A percentile compares a stretch with the other conserved stretches of the same genome.
Evolutionary conservation across 1,139 yeast genomes (phyloP).

Genomic region (Zygotorulaspora mrakii): DNA sequence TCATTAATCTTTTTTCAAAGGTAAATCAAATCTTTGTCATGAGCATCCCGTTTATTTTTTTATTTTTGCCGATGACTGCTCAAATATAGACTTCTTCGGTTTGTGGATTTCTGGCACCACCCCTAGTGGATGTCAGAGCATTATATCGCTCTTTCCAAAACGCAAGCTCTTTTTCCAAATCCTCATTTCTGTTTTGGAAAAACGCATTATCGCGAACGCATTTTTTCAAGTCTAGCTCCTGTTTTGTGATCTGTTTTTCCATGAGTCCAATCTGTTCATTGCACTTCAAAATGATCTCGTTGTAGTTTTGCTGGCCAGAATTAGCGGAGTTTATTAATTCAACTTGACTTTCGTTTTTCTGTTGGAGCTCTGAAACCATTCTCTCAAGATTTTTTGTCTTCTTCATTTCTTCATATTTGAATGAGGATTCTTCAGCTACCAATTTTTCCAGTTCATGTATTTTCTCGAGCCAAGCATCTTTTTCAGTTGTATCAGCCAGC

Average conservation of each 20-base stretch:
- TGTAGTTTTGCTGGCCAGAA: conserved; percentile 39
- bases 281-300: conserved; percentile 34
- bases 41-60: too few relatives aligned
- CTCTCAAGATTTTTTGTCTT: conserved; percentile 39
- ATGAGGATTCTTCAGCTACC: conserved; percentile 35
- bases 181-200: conserved; percentile 38
- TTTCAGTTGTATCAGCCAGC: conserved; percentile 40
- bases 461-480: conserved; percentile 40
- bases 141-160: conserved; percentile 55
- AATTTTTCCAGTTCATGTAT: conserved; percentile 36
- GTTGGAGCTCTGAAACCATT: conserved; percentile 35
- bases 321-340: conserved; percentile 35
- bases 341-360: conserved; percentile 26
- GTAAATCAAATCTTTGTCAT: too few relatives aligned
- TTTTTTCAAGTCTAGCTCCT: conserved; percentile 35
- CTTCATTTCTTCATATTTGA: conserved; percentile 38
- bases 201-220: conserved; percentile 37
- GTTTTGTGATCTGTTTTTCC: conserved; percentile 38
- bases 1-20: too few relatives aligned
- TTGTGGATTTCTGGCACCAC: conserved; percentile 8
- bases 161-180: conserved; percentile 61
- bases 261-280: conserved; percentile 35
- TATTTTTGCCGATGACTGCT: not conserved
- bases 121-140: conserved; percentile 24
- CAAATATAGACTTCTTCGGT: conserved; percentile 32